phyloP scores from a whole-genome alignment of 352 stramenopile genomes.

The Globisporangium spinosum region DNA sequence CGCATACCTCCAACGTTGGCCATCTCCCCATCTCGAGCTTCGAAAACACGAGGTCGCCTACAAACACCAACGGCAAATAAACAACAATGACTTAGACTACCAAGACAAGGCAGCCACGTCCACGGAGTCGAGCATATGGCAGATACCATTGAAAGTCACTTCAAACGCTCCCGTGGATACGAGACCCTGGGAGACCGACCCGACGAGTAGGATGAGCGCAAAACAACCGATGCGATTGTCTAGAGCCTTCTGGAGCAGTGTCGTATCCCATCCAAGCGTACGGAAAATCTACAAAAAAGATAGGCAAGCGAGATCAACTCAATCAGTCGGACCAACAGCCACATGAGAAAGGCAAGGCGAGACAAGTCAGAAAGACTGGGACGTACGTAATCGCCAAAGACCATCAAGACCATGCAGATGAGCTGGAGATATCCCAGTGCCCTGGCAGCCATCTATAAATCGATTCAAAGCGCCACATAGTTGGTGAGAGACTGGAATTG shows the following conservation, averaged over 20 bases:
- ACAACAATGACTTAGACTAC: neutral
- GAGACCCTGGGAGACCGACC: conserved; percentile 54
- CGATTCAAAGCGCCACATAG: neutral
- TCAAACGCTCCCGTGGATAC: conserved; percentile 75
- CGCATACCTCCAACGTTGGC: conserved; percentile 58
- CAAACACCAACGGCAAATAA: neutral
- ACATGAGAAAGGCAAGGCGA: neutral
- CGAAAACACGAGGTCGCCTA: conserved; percentile 74
- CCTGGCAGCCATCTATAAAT: conserved; percentile 36
- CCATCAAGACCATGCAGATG: conserved; percentile 50
- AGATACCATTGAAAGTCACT: conserved; percentile 75
- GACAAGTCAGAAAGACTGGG: neutral
- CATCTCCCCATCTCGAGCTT: conserved; percentile 62
- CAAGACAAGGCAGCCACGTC: neutral
- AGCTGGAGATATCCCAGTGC: conserved; percentile 46
- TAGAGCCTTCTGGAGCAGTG: conserved; percentile 57
- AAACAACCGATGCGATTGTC: conserved; percentile 73
- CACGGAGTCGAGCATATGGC: neutral
- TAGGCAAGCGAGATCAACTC: neutral
- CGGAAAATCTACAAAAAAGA: conserved; percentile 36
- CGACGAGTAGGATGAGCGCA: conserved; percentile 62
- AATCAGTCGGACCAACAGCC: neutral
- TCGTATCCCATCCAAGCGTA: conserved; percentile 38
- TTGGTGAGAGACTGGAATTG: neutral
- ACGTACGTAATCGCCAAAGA: conserved; percentile 65